Evolutionary conservation across 2,329 filamentous ascomycete species (phyloP), one percentile per base, ranked within the genome.

Genomic region (Madurella fahalii): DNA sequence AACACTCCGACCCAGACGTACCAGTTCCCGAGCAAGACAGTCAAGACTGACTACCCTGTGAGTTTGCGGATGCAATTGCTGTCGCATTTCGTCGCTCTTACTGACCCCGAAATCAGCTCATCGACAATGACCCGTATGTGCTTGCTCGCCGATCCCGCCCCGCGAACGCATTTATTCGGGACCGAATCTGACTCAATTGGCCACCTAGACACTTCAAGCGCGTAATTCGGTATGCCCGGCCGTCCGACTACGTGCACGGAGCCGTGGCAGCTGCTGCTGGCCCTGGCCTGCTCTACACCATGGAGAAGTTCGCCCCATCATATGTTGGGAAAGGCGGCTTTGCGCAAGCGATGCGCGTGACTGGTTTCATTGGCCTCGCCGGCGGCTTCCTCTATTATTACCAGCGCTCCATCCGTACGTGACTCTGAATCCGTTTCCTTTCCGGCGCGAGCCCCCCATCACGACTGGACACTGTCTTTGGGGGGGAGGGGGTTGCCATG

Each of bases 111-210:
- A 68, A 64, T 63, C 76, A 99, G 94, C 88, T 97, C 77, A 97
- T 99, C 75, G 94, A 99, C 79, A 95, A 90, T 78, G 94, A 99
- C 75, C 94, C 94, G 92, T 96, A 92, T 71, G 86, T 74, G 59
- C 32, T 17, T 40, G 40, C 42, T 52, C 52, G 56, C 34, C 47
- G 40, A 20, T 37, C 34, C 34, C 12, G 40, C 20, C 16, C 37
- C 5, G 42, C 12, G 17, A 41, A 47, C 25, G 16, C 11, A 5
- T 17, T 42, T 40, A n/a, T 8, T 42, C 46, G 39, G 4, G 25
- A 18, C 47, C 25, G 17, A 53, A 45, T 54, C 65, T 66, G 57
- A 77, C 65, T 67, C 64, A 63, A 64, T 61, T 51, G 44, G 40
- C 43, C 41, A 31, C 25, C 18, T 58, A 95, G 90, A 67, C 94